Conservation (phyloP, 805 yeast genomes). For the Candida palmyrensis region DNA sequence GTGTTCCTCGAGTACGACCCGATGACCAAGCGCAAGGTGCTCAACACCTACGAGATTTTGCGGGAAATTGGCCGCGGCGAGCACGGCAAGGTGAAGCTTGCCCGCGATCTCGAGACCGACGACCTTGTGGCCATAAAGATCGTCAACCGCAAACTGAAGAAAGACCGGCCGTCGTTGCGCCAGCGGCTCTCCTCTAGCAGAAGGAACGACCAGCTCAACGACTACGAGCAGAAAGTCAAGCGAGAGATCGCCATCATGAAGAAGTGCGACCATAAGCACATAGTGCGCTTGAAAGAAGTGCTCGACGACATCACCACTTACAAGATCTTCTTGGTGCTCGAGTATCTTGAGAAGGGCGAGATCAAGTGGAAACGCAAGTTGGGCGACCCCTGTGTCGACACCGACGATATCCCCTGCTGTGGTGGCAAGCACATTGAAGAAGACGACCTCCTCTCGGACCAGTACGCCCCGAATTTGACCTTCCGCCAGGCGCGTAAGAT, state of each 20-base stretch:
- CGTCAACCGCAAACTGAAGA: slow-evolving; percentile 60
- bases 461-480: slow-evolving; percentile 54
- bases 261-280: slow-evolving; percentile 42
- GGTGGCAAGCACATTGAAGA: slow-evolving; percentile 15
- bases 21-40: slow-evolving; percentile 66
- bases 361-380: slow-evolving; percentile 60
- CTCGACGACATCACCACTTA: slow-evolving; percentile 80
- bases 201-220: slow-evolving; percentile 15
- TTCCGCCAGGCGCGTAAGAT: slow-evolving; percentile 64
- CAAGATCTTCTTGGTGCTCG: slow-evolving; percentile 86
- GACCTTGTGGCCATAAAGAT: slow-evolving; percentile 89
- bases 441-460: slow-evolving; percentile 18
- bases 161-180: slow-evolving; percentile 28
- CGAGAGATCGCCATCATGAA: slow-evolving; percentile 43
- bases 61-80: slow-evolving; percentile 92
- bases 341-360: slow-evolving; percentile 88
- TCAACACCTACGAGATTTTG: slow-evolving; percentile 86
- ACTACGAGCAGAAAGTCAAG: slow-evolving; percentile 32
- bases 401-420: slow-evolving; percentile 41
- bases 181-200: slow-evolving; percentile 20
- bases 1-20: slow-evolving; percentile 89
- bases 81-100: slow-evolving; percentile 96
- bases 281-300: slow-evolving; percentile 47
- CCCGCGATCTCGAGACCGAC: slow-evolving; percentile 59
- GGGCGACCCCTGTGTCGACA: slow-evolving; percentile 8